Evolutionary conservation across 2,329 filamentous ascomycete genomes (phyloP).

Genomic region (Elsinoe arachidis): DNA sequence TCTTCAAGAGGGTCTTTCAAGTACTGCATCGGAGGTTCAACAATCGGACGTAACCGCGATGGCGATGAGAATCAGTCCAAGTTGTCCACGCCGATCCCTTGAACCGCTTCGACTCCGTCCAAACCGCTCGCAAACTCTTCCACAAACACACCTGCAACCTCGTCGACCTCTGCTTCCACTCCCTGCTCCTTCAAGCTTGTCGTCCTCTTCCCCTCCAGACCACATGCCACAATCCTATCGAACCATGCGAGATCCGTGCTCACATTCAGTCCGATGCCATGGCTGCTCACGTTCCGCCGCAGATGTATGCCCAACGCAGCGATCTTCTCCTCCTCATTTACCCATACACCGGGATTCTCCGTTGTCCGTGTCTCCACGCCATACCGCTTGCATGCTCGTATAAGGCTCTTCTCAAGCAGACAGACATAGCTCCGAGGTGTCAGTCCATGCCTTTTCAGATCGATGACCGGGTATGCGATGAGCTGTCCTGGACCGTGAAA

Average conservation of each 20-base stretch:
- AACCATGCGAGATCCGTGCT: slow-evolving; percentile 55
- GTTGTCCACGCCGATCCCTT: slow-evolving; percentile 18
- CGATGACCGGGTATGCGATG: slow-evolving; percentile 86
- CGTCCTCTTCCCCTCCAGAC: slow-evolving; percentile 66
- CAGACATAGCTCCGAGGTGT: slow-evolving; percentile 69
- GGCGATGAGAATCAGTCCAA: slow-evolving; percentile 1
- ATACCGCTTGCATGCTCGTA: slow-evolving; percentile 53
- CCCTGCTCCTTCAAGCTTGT: slow-evolving; percentile 61
- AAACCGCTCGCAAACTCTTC: slow-evolving; percentile 28
- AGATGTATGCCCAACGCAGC: slow-evolving; percentile 90
- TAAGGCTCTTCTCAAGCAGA: slow-evolving; percentile 67
- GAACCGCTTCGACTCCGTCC: slow-evolving; percentile 21
- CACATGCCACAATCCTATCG: slow-evolving; percentile 79
- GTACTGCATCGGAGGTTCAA: no score
- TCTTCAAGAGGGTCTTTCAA: no score
- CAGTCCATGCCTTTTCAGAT: slow-evolving; percentile 60
- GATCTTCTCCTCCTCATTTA: slow-evolving; percentile 57
- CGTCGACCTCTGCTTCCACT: slow-evolving; percentile 29
- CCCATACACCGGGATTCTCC: slow-evolving; percentile 79
- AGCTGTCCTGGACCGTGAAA: slow-evolving; percentile 93
- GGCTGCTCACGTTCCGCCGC: slow-evolving; percentile 69
- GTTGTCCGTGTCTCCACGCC: slow-evolving; percentile 56
- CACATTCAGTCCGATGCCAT: slow-evolving; percentile 78
- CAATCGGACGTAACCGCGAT: background rate
- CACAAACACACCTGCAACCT: slow-evolving; percentile 35